Conservation (phyloP, 1,284 basidiomycete species). For the Ceratobasidium sp. region DNA sequence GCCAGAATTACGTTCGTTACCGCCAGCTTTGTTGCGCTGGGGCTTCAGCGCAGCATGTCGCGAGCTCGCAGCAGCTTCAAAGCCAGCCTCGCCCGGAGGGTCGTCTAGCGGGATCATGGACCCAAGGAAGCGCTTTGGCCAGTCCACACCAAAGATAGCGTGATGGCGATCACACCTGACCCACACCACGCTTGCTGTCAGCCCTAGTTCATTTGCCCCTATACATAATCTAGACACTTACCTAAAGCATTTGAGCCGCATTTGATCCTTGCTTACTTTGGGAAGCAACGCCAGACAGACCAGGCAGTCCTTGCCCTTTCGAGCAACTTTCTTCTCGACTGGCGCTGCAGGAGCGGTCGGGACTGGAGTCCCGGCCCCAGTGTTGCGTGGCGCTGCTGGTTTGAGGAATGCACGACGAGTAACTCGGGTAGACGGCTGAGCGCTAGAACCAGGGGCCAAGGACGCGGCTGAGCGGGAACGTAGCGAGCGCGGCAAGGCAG, state of each 20-base stretch:
- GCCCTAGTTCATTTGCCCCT: not conserved
- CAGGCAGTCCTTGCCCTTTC: conserved; percentile 36
- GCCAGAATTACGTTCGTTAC: not conserved
- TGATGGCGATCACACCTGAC: conserved; percentile 37
- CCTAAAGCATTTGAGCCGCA: conserved; percentile 33
- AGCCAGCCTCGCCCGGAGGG: not conserved
- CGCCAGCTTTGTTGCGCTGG: not conserved
- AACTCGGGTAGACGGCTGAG: conserved; percentile 16
- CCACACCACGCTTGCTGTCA: not conserved
- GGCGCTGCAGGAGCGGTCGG: conserved; percentile 4
- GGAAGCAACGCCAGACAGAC: conserved; percentile 17
- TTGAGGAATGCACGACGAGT: conserved; percentile 39
- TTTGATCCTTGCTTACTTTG: conserved; percentile 12
- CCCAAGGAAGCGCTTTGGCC: conserved; percentile 34
- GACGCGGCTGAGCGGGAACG: conserved; percentile 17
- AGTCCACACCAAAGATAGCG: conserved; percentile 40
- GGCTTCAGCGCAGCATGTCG: not conserved
- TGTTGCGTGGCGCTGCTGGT: conserved; percentile 14
- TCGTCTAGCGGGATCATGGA: conserved; percentile 16
- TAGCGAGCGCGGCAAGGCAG: not conserved
- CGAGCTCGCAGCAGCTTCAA: conserved; percentile 18
- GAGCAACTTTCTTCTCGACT: conserved; percentile 34
- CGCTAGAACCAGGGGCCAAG: not conserved
- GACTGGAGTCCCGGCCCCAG: conserved; percentile 5
- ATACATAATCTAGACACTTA: not conserved